These are phyloP conservation scores for Annona squamosa DNA, from an alignment of 164 flowering plant species.

Conservation along the genomic window DNA sequence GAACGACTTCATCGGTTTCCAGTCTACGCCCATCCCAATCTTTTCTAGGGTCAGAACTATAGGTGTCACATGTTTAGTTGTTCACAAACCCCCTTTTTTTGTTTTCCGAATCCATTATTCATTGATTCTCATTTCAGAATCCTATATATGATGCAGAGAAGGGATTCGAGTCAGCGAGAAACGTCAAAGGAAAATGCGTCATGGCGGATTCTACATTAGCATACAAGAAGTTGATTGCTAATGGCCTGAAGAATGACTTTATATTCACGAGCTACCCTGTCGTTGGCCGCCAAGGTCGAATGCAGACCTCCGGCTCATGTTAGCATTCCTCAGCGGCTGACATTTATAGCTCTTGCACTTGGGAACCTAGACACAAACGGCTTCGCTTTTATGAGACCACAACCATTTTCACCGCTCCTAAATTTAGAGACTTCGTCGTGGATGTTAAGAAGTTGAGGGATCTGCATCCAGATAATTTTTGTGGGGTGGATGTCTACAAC, in stretches of 20 bases:
- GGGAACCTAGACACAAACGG: constrained; percentile 84
- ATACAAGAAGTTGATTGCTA: constrained; percentile 53
- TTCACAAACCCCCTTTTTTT: no score
- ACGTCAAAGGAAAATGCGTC: constrained; percentile 53
- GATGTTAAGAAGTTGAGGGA: constrained; percentile 65
- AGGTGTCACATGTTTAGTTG: constrained; percentile 47
- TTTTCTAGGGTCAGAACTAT: constrained; percentile 43
- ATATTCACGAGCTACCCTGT: constrained; percentile 83
- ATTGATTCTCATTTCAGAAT: no score
- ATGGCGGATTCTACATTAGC: constrained; percentile 43
- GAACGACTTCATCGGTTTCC: constrained; percentile 75
- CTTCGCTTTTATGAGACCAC: constrained; percentile 78
- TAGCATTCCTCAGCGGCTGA: constrained; percentile 36
- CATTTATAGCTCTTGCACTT: constrained; percentile 43
- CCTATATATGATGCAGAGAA: constrained; percentile 53
- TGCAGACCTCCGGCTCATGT: constrained; percentile 90
- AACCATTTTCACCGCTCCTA: constrained; percentile 51
- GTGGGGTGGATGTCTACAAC: constrained; percentile 71
- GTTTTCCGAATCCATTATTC: no score
- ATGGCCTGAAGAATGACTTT: constrained; percentile 66
- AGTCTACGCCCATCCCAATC: constrained; percentile 36
- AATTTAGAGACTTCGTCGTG: constrained; percentile 45
- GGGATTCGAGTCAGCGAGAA: constrained; percentile 37
- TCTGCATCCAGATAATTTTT: constrained; percentile 51
- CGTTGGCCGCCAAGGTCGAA: constrained; percentile 63